Percentiles rank a stretch among this genome's conserved stretches.
Evolutionary conservation across 176 grass and related monocot species (phyloP).

Genomic region (Thinopyrum elongatum): DNA sequence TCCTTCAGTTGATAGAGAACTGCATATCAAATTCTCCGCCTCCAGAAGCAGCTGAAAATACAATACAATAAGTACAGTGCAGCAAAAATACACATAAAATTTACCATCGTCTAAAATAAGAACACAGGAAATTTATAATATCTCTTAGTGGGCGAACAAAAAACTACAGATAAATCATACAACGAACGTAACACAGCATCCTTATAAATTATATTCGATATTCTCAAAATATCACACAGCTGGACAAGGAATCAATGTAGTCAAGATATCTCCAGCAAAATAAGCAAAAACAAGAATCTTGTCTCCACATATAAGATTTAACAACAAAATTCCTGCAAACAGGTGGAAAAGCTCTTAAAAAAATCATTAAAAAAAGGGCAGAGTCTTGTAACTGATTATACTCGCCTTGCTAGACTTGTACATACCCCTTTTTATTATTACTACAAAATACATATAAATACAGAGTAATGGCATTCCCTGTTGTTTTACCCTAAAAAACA

Average conservation of each 20-base stretch:
- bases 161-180: not conserved
- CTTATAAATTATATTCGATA: not conserved
- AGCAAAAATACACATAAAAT: conserved; percentile 5
- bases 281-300: conserved; percentile 2
- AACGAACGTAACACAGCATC: not conserved
- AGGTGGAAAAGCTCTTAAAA: not conserved
- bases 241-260: not conserved
- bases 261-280: not conserved
- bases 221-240: conserved; percentile 8
- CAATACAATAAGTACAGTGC: conserved; percentile 42
- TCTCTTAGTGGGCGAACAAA: not conserved
- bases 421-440: not conserved
- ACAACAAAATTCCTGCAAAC: not conserved
- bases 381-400: not conserved
- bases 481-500: not conserved
- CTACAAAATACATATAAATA: not conserved
- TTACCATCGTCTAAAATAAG: conserved; percentile 11
- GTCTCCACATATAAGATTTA: not conserved
- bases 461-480: not conserved
- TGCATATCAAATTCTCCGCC: conserved; percentile 71
- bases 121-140: not conserved
- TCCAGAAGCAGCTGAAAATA: conserved; percentile 89
- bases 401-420: not conserved
- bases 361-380: not conserved
- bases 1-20: conserved; percentile 45